These are phyloP conservation scores for Catunica adiposa DNA, from an alignment of 2,329 filamentous ascomycete species.

Conservation along the genomic window DNA sequence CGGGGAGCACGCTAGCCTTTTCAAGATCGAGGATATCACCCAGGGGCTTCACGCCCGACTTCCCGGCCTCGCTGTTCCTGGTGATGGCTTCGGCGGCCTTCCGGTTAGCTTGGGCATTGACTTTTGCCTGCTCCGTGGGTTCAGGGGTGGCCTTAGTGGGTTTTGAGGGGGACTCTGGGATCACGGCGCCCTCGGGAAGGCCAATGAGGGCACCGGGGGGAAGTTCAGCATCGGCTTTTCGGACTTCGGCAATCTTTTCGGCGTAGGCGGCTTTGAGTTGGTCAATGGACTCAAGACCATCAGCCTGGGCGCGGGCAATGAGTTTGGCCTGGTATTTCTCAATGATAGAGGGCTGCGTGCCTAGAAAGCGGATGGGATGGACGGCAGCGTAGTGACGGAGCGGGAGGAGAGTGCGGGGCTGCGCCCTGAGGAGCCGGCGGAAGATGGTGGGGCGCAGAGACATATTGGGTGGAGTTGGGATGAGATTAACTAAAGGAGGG, in stretches of 20 bases:
- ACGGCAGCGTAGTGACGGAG: conserved; percentile 85
- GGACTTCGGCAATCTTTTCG: conserved; percentile 61
- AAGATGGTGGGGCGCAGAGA: conserved; percentile 6
- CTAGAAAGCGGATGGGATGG: conserved; percentile 78
- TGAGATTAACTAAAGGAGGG: no score
- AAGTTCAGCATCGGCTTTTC: conserved; percentile 44
- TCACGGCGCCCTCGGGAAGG: conserved; percentile 15
- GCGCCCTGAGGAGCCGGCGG: conserved; percentile 8
- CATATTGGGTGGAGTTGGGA: background rate
- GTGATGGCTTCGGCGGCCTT: conserved; percentile 18
- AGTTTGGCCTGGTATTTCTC: conserved; percentile 85
- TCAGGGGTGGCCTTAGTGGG: conserved; percentile 18
- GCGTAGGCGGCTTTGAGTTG: conserved; percentile 69
- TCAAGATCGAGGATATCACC: conserved; percentile 53
- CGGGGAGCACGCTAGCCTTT: conserved; percentile 56
- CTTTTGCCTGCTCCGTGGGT: background rate
- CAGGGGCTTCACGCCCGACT: conserved; percentile 27
- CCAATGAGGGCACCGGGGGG: conserved; percentile 11
- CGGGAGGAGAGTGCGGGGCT: conserved; percentile 12
- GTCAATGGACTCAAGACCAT: conserved; percentile 53
- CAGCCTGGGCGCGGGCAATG: conserved; percentile 58
- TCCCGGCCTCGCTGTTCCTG: conserved; percentile 12
- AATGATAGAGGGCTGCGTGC: conserved; percentile 56
- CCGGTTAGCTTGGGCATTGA: conserved; percentile 19
- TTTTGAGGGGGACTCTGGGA: background rate